Evolutionary conservation across 192 early-diverging fungal species (phyloP), one percentile per base, ranked within the genome.

Genomic region (Coemansia sp.): DNA sequence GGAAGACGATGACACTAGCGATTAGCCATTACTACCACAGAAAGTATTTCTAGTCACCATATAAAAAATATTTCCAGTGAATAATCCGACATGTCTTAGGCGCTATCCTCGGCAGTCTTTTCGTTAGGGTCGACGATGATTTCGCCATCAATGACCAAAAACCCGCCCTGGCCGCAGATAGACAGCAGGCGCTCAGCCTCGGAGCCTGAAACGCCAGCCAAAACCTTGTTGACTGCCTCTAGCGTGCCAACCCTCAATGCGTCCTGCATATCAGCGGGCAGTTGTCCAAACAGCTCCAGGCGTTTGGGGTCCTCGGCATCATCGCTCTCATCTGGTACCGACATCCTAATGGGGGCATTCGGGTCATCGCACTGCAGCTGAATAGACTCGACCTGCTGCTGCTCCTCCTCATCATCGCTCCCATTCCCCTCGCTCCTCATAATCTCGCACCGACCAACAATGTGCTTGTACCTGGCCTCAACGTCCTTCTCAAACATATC

Each of bases 401-500:
- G n/a, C n/a, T n/a, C n/a, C n/a, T n/a, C n/a, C n/a, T 62, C 79
- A 36, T 38, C 77, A 42, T 60, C 68, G 56, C 60, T 77, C 42
- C 71, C 76, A 9, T 15, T 36, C 64, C 77, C 88, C 79, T 86
- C 78, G 71, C 61, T 84, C 67, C 64, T 87, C 59, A 91, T 83
- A 9, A 89, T 88, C 46, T 83, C 76, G 75, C 92, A 95, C 14
- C 96, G 90, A 2, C 74, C 83, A 45, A 79, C 76, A 67, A 98
- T 96, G 62, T 90, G 91, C 25, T 84, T 84, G 76, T 94, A 95
- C 15, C 93, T 94, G 15, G 90, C 83, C 12, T 88, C 82, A n/a
- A 97, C 91, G 79, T 98, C 97, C 43, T 87, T 87, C 62, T 84
- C 73, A 76, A 97, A 97, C 84, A 96, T 89, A 25, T 89, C 83